Evolutionary conservation across 2,329 filamentous ascomycete genomes (phyloP), one percentile per base, ranked within the genome.

Genomic region (Bimuria novae-zelandiae): DNA sequence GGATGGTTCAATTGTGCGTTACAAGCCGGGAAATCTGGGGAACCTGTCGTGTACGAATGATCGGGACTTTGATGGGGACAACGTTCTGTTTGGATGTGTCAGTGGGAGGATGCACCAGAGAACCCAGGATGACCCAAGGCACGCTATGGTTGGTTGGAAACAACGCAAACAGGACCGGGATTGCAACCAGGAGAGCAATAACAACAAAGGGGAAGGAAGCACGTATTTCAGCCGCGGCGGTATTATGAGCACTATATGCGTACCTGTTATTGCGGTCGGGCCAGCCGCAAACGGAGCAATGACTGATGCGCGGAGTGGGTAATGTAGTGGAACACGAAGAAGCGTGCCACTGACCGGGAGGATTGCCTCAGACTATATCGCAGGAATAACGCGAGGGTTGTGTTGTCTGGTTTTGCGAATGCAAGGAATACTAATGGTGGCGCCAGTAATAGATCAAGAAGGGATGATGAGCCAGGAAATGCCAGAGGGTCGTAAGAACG

Each of bases 181-280:
- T 25, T 4, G 4, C 5, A 16, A 22, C 46, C 47, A 51, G 43
- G 55, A 46, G 16, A 58, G 57, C 12, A 42, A 48, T 52, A 54
- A 54, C 42, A 61, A 54, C 32, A 56, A 50, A 36, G 48, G 54
- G 44, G 44, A 50, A 23, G 52, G 46, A 59, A 29, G 56, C 51
- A 45, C 51, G 55, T 59, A 62, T 54, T 56, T 60, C 59, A 63
- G 55, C 53, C 53, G 61, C 52, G 59, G 64, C 54, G 60, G 62
- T 55, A 5, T 50, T 41, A 54, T 57, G 58, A 53, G 61, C 59
- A 64, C 63, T 68, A 69, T 69, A 67, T 61, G 64, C 68, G 60
- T 62, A 72, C 69, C 64, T 68, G 48, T 54, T 63, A 62, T 61
- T 52, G 56, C 43, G 60, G 60, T 59, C 60, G 61, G 59, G 52